Percentiles rank a stretch among this genome's conserved stretches.
Evolutionary conservation across 805 yeast genomes (phyloP).

Genomic region (Yarrowia sp.): DNA sequence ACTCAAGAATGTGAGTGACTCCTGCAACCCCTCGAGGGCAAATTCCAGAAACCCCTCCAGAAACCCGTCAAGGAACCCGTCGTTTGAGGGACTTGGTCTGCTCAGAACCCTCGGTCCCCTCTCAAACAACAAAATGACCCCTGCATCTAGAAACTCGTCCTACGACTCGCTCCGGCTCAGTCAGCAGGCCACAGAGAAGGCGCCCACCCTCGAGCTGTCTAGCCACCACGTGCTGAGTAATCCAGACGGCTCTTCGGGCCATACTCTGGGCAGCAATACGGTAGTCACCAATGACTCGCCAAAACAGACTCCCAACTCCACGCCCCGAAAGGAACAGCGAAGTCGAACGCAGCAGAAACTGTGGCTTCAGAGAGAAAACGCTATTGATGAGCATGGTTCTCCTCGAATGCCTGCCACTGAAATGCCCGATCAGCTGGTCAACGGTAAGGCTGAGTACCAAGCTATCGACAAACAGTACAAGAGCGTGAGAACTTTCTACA

Average conservation of each 20-base stretch:
- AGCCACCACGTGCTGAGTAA: conserved; percentile 25
- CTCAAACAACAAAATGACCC: conserved; percentile 17
- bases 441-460: conserved; percentile 17
- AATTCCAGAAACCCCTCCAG: conserved; percentile 32
- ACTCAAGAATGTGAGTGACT: conserved; percentile 30
- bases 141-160: conserved; percentile 34
- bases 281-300: conserved; percentile 11
- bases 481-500: conserved; percentile 69
- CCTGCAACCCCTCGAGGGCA: conserved; percentile 14
- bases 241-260: conserved; percentile 27
- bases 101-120: conserved; percentile 11
- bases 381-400: conserved; percentile 38
- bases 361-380: conserved; percentile 63
- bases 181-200: conserved; percentile 31
- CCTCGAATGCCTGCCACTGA: conserved; percentile 12
- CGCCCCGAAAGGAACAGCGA: conserved; percentile 26
- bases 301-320: conserved; percentile 3
- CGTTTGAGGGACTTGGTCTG: conserved; percentile 26
- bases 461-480: conserved; percentile 71
- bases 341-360: conserved; percentile 77
- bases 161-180: conserved; percentile 20
- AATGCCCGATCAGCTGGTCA: conserved; percentile 1
- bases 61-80: conserved; percentile 31
- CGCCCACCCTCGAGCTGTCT: conserved; percentile 30
- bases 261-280: conserved; percentile 18